Evolutionary conservation across 306 rosid species (phyloP).

Genomic region (Senna tora): DNA sequence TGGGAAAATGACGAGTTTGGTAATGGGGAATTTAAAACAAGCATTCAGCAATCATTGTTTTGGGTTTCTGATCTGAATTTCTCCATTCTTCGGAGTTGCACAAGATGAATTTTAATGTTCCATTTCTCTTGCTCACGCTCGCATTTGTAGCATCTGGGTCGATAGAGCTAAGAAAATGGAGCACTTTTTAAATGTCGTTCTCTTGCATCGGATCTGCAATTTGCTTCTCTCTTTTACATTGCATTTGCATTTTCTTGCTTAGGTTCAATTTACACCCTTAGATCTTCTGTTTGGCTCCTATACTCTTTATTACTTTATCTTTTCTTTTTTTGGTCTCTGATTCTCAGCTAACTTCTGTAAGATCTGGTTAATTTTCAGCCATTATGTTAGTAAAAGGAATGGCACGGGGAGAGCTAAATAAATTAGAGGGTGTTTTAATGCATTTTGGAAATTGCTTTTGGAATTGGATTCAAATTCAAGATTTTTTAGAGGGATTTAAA

Average conservation of each 20-base stretch:
- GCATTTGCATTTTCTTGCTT: slow-evolving; percentile 37
- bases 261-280: slow-evolving; percentile 18
- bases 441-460: not conserved
- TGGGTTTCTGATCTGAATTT: slow-evolving; percentile 40
- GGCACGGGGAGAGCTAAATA: not conserved
- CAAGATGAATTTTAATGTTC: slow-evolving; percentile 8
- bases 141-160: not conserved
- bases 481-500: not conserved
- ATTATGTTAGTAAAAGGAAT: slow-evolving; percentile 11
- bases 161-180: not conserved
- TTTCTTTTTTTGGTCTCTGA: slow-evolving; percentile 8
- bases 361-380: slow-evolving; percentile 49
- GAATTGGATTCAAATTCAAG: not conserved
- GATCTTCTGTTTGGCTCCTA: slow-evolving; percentile 38
- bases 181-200: not conserved
- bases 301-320: not conserved
- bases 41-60: not conserved
- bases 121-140: not conserved
- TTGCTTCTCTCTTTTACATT: slow-evolving; percentile 1
- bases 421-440: not conserved
- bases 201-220: slow-evolving; percentile 17
- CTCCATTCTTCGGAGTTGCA: slow-evolving; percentile 3
- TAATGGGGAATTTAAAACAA: not conserved
- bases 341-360: slow-evolving; percentile 26
- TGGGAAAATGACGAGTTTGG: slow-evolving; percentile 21